These are phyloP conservation scores for Botrytis galanthina DNA, from an alignment of 2,329 filamentous ascomycete species.

Conservation along the genomic window DNA sequence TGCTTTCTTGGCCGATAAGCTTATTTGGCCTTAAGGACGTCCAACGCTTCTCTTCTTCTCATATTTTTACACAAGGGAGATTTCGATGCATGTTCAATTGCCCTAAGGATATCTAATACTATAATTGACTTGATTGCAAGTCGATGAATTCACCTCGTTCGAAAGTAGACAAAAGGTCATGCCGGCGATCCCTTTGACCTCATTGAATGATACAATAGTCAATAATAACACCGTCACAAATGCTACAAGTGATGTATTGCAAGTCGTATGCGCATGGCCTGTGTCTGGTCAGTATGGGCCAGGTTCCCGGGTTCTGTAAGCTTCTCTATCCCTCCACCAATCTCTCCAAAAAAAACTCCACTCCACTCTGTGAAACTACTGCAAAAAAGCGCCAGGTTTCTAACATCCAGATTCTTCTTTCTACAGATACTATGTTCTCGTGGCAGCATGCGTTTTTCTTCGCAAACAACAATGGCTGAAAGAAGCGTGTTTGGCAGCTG, in stretches of 20 bases:
- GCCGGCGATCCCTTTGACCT: constrained; percentile 40
- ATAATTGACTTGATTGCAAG: constrained; percentile 6
- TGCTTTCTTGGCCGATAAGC: background rate
- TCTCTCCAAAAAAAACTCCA: background rate
- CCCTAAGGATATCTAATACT: background rate
- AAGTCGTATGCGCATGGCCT: constrained; percentile 57
- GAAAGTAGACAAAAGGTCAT: constrained; percentile 28
- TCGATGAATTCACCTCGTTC: background rate
- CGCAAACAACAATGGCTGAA: constrained; percentile 60
- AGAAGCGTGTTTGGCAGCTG: constrained; percentile 62
- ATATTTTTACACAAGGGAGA: background rate
- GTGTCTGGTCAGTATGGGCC: constrained; percentile 57
- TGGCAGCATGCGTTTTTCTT: constrained; percentile 62
- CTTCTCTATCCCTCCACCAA: constrained; percentile 20
- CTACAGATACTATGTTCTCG: constrained; percentile 60
- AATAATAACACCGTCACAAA: constrained; percentile 28
- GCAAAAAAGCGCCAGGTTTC: background rate
- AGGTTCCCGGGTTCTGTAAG: constrained; percentile 52
- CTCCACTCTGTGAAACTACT: background rate
- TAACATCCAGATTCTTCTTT: background rate
- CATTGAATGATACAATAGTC: constrained; percentile 29
- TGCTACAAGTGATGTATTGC: constrained; percentile 34
- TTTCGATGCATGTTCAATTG: background rate
- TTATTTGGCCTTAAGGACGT: background rate
- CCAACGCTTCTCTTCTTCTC: background rate